Evolutionary conservation across 2,329 filamentous ascomycete genomes (phyloP), one percentile per base, ranked within the genome.

Genomic region (Penicillium concentricum): DNA sequence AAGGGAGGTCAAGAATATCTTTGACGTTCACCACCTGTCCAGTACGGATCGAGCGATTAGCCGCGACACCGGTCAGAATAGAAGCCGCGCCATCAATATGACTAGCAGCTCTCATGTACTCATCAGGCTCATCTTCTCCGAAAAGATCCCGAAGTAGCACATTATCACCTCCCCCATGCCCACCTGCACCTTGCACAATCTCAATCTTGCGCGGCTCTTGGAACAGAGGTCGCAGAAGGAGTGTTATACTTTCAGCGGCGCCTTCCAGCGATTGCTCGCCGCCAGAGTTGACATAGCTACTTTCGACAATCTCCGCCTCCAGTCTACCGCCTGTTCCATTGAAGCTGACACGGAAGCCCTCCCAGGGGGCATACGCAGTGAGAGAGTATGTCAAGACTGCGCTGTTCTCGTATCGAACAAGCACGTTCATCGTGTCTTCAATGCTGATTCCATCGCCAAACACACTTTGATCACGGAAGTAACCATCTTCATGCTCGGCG

Each of bases 401-500:
- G 2, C 83, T 81, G 50, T 78, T 83, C 18, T 76, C 73, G 64
- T 87, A 87, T 49, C 79, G 74, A 22, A 87, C 81, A 44, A 87
- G 74, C 24, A 87, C 71, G 38, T 78, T 83, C 83, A 87, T 85
- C 0, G 84, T 87, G 63, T 87, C 85, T 67, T 87, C 84, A 56
- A 87, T 87, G 61, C 77, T 85, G 54, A 87, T 85, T 1, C 84
- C 85, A 57, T 87, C 84, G 0, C 82, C 78, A 52, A 87, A 87
- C 0, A 86, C 83, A 61, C 80, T 85, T 69, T 86, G 84, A 63
- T 87, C 84, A 0, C 84, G 80, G 58, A 82, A 79, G 62, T 87
- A 87, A 16, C 78, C 78, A 61, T 87, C 85, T 64, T 87, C 85
- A 56, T 86, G 80, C 74, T 87, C 84, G 0, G 84, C 84, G 35